phyloP scores from a whole-genome alignment of 139 green algal species.

The Chlorella sp. region DNA sequence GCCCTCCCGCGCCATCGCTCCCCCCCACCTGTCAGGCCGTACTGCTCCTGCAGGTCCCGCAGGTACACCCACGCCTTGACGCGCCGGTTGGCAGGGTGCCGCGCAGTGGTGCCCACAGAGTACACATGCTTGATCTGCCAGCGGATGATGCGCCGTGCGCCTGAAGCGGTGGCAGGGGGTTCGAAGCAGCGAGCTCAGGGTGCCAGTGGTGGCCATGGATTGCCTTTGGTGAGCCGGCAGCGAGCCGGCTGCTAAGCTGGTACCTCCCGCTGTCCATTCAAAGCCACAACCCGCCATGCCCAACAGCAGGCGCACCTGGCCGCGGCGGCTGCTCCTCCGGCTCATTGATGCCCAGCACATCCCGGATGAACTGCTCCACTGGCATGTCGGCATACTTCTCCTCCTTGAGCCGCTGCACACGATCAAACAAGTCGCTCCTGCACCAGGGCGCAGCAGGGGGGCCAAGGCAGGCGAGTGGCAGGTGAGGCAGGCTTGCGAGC shows the following conservation, averaged over 20 bases:
- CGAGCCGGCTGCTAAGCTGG: too few relatives aligned
- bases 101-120: slow-evolving; percentile 26
- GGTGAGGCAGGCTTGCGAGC: too few relatives aligned
- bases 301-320: slow-evolving; percentile 1
- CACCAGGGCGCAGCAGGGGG: background rate
- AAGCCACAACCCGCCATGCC: background rate
- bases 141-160: slow-evolving; percentile 47
- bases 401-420: slow-evolving; percentile 10
- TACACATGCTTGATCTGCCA: slow-evolving; percentile 53
- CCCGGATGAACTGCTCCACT: background rate
- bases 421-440: slow-evolving; percentile 19
- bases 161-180: background rate
- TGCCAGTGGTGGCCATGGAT: too few relatives aligned
- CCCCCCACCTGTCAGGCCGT: slow-evolving; percentile 39
- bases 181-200: too few relatives aligned
- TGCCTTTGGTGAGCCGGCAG: too few relatives aligned
- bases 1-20: background rate
- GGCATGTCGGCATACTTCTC: slow-evolving; percentile 16
- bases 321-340: slow-evolving; percentile 9
- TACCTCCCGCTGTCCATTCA: background rate
- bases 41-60: slow-evolving; percentile 56
- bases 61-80: slow-evolving; percentile 53
- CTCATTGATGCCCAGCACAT: background rate
- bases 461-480: too few relatives aligned
- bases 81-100: slow-evolving; percentile 59